Evolutionary conservation across 2,329 filamentous ascomycete genomes (phyloP).

Genomic region (Neurospora sp.): DNA sequence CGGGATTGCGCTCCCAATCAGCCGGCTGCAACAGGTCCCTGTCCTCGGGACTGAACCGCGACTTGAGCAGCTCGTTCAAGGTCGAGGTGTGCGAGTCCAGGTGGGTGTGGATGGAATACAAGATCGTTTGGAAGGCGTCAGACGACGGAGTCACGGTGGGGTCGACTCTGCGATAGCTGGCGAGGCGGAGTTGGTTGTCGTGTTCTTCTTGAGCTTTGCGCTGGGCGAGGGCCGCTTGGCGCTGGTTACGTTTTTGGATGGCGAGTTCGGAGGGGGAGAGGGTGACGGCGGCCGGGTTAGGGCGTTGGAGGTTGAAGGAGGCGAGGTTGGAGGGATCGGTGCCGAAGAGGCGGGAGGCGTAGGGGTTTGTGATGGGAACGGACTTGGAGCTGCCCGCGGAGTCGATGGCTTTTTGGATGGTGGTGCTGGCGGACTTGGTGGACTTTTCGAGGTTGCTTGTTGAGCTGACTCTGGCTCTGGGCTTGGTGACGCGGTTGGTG

Average conservation of each 20-base stretch:
- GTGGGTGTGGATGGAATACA: conserved; percentile 2
- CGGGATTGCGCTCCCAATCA: conserved; percentile 22
- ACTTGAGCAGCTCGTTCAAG: conserved; percentile 23
- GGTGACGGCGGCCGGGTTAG: not conserved
- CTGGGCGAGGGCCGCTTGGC: not conserved
- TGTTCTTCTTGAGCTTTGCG: not conserved
- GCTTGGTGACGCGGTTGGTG: not conserved
- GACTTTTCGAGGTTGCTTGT: not conserved
- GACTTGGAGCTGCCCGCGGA: not conserved
- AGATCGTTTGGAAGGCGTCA: conserved; percentile 3
- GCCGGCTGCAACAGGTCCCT: conserved; percentile 8
- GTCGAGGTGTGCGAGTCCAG: conserved; percentile 11
- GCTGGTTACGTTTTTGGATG: not conserved
- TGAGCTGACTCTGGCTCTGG: not conserved
- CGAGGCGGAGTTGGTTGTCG: not conserved
- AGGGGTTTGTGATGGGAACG: not conserved
- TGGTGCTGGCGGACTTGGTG: not conserved
- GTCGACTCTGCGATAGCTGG: not conserved
- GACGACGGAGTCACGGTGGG: conserved; percentile 9
- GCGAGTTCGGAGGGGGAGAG: not conserved
- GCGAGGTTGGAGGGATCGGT: not conserved
- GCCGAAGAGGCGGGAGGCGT: not conserved
- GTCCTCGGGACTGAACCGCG: conserved; percentile 16
- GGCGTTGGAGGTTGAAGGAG: not conserved
- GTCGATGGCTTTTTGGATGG: not conserved